Evolutionary conservation across 768 basidiomycete species (phyloP).

Genomic region (Lanmaoa rubissima): DNA sequence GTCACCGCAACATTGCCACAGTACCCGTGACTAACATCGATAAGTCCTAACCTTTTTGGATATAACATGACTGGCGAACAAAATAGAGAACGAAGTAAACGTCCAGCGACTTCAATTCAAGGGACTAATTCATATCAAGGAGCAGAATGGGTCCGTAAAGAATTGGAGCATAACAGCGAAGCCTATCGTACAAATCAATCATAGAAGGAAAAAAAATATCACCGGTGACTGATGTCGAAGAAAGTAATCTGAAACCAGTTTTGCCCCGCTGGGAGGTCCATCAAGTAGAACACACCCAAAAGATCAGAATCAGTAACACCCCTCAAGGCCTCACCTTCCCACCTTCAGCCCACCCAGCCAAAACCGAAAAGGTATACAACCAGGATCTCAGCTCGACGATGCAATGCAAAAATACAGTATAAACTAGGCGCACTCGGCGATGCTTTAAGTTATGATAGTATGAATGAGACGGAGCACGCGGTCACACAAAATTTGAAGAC

Average conservation of each 20-base stretch:
- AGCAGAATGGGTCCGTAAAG: neutral
- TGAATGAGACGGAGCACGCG: neutral
- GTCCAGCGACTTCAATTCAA: neutral
- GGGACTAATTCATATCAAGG: neutral
- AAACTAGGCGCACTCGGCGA: conserved; percentile 13
- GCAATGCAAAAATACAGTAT: conserved; percentile 8
- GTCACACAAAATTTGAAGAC: neutral
- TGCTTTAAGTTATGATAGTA: conserved; percentile 7
- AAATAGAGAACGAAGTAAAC: neutral
- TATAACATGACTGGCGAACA: neutral
- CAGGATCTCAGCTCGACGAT: neutral
- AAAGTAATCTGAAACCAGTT: neutral
- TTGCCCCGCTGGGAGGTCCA: too few relatives aligned
- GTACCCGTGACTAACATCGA: neutral
- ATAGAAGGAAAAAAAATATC: neutral
- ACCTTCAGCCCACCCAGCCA: neutral
- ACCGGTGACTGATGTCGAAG: neutral
- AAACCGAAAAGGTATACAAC: neutral
- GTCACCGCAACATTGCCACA: conserved; percentile 4
- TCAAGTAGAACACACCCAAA: neutral
- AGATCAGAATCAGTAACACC: neutral
- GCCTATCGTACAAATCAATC: neutral
- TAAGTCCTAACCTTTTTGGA: neutral
- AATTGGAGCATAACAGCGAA: neutral
- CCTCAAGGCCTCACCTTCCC: too few relatives aligned